Conservation (phyloP, 768 basidiomycete genomes). For the Pulveroboletus frians region DNA sequence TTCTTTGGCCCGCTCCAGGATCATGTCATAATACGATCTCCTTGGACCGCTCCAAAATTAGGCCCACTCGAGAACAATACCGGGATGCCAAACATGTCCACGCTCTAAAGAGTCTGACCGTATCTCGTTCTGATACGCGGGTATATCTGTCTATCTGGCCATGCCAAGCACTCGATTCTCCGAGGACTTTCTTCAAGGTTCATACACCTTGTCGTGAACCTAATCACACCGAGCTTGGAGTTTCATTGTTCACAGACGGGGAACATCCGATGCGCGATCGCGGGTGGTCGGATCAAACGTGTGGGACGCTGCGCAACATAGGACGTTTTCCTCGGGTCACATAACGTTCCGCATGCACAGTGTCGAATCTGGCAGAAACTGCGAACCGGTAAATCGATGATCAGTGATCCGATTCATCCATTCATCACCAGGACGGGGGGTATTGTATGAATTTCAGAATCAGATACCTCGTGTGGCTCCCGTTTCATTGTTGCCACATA, state of each 20-base stretch:
- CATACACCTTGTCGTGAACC: not conserved
- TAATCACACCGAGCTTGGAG: not conserved
- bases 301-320: not conserved
- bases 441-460: no score
- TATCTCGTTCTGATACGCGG: not conserved
- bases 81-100: no score
- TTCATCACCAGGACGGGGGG: no score
- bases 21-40: not conserved
- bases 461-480: no score
- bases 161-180: not conserved
- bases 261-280: not conserved
- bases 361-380: not conserved
- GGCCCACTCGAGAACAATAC: not conserved
- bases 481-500: no score
- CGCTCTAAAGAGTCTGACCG: not conserved
- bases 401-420: not conserved
- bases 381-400: not conserved
- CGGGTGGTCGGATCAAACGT: not conserved
- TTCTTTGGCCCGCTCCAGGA: slow-evolving; percentile 4
- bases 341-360: slow-evolving; percentile 1
- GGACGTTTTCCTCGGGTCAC: not conserved
- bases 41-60: slow-evolving; percentile 1
- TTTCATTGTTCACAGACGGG: not conserved
- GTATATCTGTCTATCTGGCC: not conserved
- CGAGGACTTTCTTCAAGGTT: slow-evolving; percentile 8